Evolutionary conservation across 345 rosid species (phyloP), one percentile per base, ranked within the genome.

Genomic region (Boechera divaricarpa): DNA sequence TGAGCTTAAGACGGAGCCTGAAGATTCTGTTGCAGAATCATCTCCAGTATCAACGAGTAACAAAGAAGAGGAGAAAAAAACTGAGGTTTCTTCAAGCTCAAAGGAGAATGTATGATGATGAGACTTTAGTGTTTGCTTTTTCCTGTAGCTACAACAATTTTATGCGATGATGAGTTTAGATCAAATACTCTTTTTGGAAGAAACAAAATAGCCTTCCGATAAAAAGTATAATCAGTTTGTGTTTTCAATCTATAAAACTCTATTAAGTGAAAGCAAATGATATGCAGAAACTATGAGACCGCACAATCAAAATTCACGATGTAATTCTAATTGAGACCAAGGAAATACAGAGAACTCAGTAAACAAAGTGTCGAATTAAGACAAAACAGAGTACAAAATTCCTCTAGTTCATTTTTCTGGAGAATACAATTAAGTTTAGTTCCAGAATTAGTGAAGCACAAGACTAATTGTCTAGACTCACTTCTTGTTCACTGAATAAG

Each of bases 1-100:
- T 7, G 98, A 94, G 88, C 91, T 94, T n/a, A 94, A 90, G 70
- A 92, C 87, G 65, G 94, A 89, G 48, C 93, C 93, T 0, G 92
- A 89, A 58, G 73, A 73, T 47, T 78, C 91, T 49, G 26, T 1
- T 21, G 4, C 85, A 1, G 90, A 82, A 6, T 52, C 79, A 18
- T 74, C 91, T 41, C 67, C 16, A 0, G 73, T 77, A 55, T 76
- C 83, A 69, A 80, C 80, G 69, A 79, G 78, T 28, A 85, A 84
- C 61, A 88, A 82, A 71, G 78, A 77, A 75, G 83, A 86, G 68
- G 85, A 86, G 55, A 51, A 51, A 38, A 89, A 77, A 39, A 73
- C 51, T 6, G 77, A 85, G 62, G 85, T 81, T 44, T 58, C 80
- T 2, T 70, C 93, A 10, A 87, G 83, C 88, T 73, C 93, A 2